These are phyloP conservation scores for Alternaria triticimaculans DNA, from an alignment of 2,329 filamentous ascomycete species.

Conservation along the genomic window DNA sequence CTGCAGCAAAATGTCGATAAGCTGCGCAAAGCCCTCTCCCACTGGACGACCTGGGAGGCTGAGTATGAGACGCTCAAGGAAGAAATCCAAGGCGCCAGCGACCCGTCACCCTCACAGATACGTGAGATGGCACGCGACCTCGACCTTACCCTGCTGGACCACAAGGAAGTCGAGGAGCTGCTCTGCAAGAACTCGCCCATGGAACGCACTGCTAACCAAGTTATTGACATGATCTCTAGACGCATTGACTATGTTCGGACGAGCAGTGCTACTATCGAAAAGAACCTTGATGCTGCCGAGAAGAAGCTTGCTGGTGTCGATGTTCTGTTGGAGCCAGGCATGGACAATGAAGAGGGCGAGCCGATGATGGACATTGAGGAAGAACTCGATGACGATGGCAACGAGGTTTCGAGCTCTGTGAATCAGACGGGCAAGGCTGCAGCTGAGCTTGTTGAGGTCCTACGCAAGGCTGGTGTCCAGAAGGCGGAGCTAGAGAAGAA, in stretches of 20 bases:
- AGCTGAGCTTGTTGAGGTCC: slow-evolving; percentile 71
- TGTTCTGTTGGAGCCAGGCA: slow-evolving; percentile 65
- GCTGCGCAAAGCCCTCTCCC: slow-evolving; percentile 75
- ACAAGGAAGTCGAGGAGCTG: slow-evolving; percentile 64
- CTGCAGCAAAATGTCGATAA: slow-evolving; percentile 79
- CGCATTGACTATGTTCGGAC: slow-evolving; percentile 88
- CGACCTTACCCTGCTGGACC: slow-evolving; percentile 68
- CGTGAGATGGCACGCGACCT: slow-evolving; percentile 63
- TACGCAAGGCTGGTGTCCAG: slow-evolving; percentile 76
- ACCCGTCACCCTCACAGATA: slow-evolving; percentile 37
- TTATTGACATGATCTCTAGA: slow-evolving; percentile 71
- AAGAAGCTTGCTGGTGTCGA: slow-evolving; percentile 67
- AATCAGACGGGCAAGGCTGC: slow-evolving; percentile 69
- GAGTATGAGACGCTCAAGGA: slow-evolving; percentile 92
- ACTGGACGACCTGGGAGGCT: slow-evolving; percentile 90
- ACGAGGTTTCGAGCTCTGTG: slow-evolving; percentile 68
- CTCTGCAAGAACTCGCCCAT: slow-evolving; percentile 55
- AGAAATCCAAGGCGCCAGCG: slow-evolving; percentile 65
- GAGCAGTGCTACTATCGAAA: slow-evolving; percentile 77
- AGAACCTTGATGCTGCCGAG: slow-evolving; percentile 73
- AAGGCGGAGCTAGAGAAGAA: slow-evolving; percentile 35
- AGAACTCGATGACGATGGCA: slow-evolving; percentile 88
- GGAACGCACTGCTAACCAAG: slow-evolving; percentile 65
- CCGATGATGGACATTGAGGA: slow-evolving; percentile 92
- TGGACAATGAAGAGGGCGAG: slow-evolving; percentile 70